phyloP scores from a whole-genome alignment of 2,329 filamentous ascomycete genomes.

The Phialophora tarda region DNA sequence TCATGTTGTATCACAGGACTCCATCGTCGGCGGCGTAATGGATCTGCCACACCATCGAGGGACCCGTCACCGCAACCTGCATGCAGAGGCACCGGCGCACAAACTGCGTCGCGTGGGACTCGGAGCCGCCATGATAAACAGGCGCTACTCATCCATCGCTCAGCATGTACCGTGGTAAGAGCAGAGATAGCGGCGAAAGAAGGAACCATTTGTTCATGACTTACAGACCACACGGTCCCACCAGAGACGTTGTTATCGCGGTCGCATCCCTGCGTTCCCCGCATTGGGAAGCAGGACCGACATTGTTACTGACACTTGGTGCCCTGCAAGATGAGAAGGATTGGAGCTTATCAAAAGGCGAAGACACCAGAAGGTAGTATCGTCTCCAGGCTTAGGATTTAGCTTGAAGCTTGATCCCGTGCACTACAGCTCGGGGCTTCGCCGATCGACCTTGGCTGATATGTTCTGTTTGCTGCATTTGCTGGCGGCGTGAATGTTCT shows the following conservation, averaged over 20 bases:
- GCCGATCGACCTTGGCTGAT: background rate
- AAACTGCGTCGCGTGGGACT: background rate
- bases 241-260: background rate
- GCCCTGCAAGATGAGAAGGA: background rate
- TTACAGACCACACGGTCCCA: background rate
- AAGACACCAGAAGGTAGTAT: background rate
- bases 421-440: background rate
- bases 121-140: background rate
- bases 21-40: background rate
- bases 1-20: background rate
- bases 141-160: background rate
- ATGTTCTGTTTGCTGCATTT: background rate
- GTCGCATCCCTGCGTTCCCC: background rate
- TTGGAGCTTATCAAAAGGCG: background rate
- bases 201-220: slow-evolving; percentile 1
- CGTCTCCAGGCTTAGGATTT: background rate
- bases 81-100: background rate
- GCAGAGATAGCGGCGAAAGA: background rate
- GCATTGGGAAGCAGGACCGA: background rate
- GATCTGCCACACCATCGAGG: background rate
- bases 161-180: background rate
- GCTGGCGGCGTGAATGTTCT: background rate
- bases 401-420: background rate
- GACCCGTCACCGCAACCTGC: background rate
- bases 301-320: background rate